Evolutionary conservation across 768 basidiomycete species (phyloP).

Genomic region (Butyriboletus loyo): DNA sequence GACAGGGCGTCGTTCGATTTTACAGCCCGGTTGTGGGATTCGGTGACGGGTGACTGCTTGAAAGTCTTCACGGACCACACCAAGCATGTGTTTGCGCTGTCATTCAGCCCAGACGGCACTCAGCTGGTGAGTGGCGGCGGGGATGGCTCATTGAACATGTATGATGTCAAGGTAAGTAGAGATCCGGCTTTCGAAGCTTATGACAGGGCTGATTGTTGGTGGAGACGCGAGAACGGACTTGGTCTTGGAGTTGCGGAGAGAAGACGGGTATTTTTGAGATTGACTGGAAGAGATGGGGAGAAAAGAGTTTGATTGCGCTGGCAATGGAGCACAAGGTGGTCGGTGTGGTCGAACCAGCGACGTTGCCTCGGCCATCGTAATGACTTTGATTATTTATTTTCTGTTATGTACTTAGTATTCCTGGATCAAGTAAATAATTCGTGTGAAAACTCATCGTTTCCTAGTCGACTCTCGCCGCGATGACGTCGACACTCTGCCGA

Average conservation of each 20-base stretch:
- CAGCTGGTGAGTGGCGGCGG: slow-evolving; percentile 76
- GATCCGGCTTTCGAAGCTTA: slow-evolving; percentile 1
- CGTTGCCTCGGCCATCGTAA: slow-evolving; percentile 21
- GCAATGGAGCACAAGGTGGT: slow-evolving; percentile 66
- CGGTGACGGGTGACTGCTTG: slow-evolving; percentile 70
- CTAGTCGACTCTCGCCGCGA: too few relatives aligned
- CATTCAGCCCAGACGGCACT: slow-evolving; percentile 72
- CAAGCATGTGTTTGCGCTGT: slow-evolving; percentile 66
- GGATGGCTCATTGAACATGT: slow-evolving; percentile 74
- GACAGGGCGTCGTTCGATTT: slow-evolving; percentile 75
- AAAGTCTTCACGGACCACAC: slow-evolving; percentile 69
- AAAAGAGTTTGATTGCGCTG: slow-evolving; percentile 61
- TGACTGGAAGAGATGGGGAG: slow-evolving; percentile 61
- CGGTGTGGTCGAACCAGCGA: slow-evolving; percentile 61
- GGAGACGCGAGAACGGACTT: slow-evolving; percentile 45
- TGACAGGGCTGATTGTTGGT: slow-evolving; percentile 18
- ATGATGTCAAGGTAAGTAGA: slow-evolving; percentile 61
- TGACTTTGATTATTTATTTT: slow-evolving; percentile 13
- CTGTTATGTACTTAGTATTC: neutral
- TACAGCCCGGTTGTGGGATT: slow-evolving; percentile 82
- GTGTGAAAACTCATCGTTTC: too few relatives aligned
- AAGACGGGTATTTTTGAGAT: slow-evolving; percentile 73
- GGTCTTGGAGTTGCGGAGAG: slow-evolving; percentile 65
- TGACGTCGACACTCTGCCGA: slow-evolving; percentile 17
- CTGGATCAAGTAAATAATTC: too few relatives aligned